Base-by-base conservation (phyloP, 2,329 filamentous ascomycete genomes). In the Coleophoma crateriformis region DNA sequence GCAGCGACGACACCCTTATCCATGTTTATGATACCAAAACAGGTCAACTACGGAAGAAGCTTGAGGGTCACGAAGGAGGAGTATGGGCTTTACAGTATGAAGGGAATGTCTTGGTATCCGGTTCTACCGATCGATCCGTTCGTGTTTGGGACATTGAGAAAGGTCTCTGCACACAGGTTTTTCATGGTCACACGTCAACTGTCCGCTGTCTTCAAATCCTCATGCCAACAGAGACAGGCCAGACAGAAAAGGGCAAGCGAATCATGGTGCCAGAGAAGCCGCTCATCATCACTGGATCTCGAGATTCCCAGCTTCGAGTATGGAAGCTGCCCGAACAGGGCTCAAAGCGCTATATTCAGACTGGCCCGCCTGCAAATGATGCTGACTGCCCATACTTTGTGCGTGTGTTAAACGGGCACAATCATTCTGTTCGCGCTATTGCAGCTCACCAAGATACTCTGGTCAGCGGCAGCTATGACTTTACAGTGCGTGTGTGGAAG, bases 131-230 rank as follows among this genome's bases (percentile, higher is more conserved):
- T 68, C 80, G 94, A 43, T 95, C 94, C 11, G 94, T 99, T n/a
- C 84, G 94, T n/a, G 92, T 99, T 0, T 99, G 94, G 94, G 92
- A 99, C 65, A 96, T 99, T 55, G 90, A 95, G 63, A 87, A 87
- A 60, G 94, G 91, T 1, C 81, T 88, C 42, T 96, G 92, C 67
- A 92, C 91, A 11, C 94, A 99, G 65, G 86, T 96, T 1, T 99
- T 99, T 66, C 91, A 96, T 64, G 95, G 94, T 1, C 94, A 99
- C 65, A 99, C 94, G 10, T 97, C 92, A 39, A 99, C 94, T 13
- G 94, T 99, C 3, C 85, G 94, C 55, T 99, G 94, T 64, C 73
- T 99, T 53, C 91, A 97, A 64, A 97, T 99, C 50, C 75, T 99
- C 40, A 87, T 95, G 77, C 90, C 94, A 0, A 85, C 85, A 1